Percentiles rank a stretch among this genome's conserved stretches.
Evolutionary conservation across 1,284 basidiomycete genomes (phyloP).

Genomic region (Ceratobasidium papillatum): DNA sequence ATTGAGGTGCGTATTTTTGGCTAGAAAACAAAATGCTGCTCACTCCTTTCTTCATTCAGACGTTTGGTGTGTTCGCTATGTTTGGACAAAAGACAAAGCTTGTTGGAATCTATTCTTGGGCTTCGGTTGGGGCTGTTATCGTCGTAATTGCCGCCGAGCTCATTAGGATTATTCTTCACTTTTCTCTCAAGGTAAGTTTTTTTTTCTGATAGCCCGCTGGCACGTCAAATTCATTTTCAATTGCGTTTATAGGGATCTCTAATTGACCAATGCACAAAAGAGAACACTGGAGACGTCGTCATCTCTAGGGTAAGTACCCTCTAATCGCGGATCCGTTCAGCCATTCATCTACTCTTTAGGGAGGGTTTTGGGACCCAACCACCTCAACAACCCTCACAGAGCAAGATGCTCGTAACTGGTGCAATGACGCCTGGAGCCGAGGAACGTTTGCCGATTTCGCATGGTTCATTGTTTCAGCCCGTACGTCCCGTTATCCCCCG

Average conservation of each 20-base stretch:
- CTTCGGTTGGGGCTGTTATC: conserved; percentile 23
- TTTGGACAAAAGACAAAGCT: conserved; percentile 21
- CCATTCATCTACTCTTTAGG: background rate
- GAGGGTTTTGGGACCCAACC: conserved; percentile 28
- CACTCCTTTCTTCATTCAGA: background rate
- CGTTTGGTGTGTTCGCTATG: conserved; percentile 34
- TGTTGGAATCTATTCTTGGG: conserved; percentile 37
- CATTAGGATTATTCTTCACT: conserved; percentile 36
- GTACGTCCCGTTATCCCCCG: conserved; percentile 4
- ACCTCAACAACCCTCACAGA: conserved; percentile 4
- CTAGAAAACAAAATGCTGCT: no score
- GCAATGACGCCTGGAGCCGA: conserved; percentile 35
- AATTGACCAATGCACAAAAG: conserved; percentile 32
- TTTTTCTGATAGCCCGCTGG: background rate
- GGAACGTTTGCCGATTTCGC: conserved; percentile 33
- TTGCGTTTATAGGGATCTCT: conserved; percentile 1
- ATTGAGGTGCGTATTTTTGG: conserved; percentile 2
- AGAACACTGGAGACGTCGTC: conserved; percentile 33
- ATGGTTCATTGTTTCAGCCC: conserved; percentile 39
- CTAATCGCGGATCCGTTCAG: background rate
- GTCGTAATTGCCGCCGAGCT: conserved; percentile 35
- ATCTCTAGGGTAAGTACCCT: conserved; percentile 2
- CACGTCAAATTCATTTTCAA: background rate
- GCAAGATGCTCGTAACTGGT: conserved; percentile 17
- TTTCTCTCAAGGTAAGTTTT: conserved; percentile 22